These are phyloP conservation scores for Solanum chacoense DNA, from an alignment of 305 asterid species.

Conservation along the genomic window DNA sequence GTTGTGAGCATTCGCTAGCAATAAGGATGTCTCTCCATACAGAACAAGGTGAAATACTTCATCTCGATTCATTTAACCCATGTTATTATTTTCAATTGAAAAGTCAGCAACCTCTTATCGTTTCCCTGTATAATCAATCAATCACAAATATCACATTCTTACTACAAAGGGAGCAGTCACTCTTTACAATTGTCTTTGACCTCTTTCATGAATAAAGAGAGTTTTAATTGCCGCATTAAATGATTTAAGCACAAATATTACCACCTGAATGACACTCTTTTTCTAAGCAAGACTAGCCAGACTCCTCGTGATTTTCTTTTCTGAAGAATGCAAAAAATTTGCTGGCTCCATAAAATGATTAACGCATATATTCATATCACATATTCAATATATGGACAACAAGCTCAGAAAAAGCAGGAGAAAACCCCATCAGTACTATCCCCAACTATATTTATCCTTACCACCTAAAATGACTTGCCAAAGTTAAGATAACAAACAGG, in stretches of 20 bases:
- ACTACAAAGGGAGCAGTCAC: not conserved
- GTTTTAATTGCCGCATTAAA: not conserved
- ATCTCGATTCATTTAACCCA: not conserved
- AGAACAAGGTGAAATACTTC: not conserved
- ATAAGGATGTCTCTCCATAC: not conserved
- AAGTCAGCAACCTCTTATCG: not conserved
- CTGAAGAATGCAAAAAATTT: not conserved
- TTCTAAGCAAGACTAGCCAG: not conserved
- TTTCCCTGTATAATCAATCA: not conserved
- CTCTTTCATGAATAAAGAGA: not conserved
- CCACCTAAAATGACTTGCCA: too few species aligned
- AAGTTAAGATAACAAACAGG: not conserved
- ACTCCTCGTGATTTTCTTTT: not conserved
- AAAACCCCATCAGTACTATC: not conserved
- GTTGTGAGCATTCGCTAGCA: not conserved
- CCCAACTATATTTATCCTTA: too few species aligned
- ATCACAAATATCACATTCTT: not conserved
- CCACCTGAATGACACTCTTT: not conserved
- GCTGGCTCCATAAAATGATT: not conserved
- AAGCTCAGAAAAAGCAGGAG: not conserved
- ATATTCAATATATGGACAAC: not conserved
- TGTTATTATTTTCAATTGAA: not conserved
- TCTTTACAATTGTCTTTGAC: not conserved
- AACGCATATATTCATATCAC: not conserved
- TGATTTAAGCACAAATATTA: not conserved